Base-by-base conservation (phyloP, 331 rosid species). In the Malus hybrid region DNA sequence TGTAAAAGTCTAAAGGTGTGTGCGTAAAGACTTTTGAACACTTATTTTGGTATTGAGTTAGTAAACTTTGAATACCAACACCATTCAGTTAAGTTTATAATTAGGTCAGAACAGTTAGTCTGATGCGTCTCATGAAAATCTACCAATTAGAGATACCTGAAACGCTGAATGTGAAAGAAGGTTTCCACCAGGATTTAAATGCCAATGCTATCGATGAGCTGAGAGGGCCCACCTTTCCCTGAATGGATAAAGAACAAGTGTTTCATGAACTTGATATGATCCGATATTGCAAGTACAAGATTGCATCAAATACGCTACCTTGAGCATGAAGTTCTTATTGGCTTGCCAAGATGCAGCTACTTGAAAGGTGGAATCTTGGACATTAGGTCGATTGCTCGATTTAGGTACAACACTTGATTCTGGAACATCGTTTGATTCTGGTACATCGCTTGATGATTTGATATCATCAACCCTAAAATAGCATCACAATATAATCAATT, bases 331-430 rank as follows among this genome's bases (percentile, higher is more conserved):
- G 85, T 95, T 95, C 80, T 95, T 92, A 80, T 95, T 95, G 73
- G 99, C 97, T 86, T 92, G 97, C 99, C 99, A 95, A 69, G 99
- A 92, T 72, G 97, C 97, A 14, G 91, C 99, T 59, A 89, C 86
- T 84, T 89, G 99, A 83, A 95, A 95, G 74, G 90, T 87, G 75
- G 96, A 90, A 69, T 86, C 96, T 4, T 89, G 46, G 69, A 32
- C 69, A 22, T 12, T 61, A 61, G 66, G 78, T 69, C 80, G 80
- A 73, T 76, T 84, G 54, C 78, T 86, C 1, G 67, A 16, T 60
- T 61, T 27, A 14, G 69, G 57, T 10, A 73, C 28, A 33, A 10
- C 6, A 19, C 63, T 39, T 59, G 76, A 73, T 13, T 73, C 55
- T 42, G 39, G 76, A 63, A 80, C 84, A 75, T 77, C 83, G n/a